Evolutionary conservation across 2,329 filamentous ascomycete species (phyloP).

Genomic region (Colletotrichum sp.): DNA sequence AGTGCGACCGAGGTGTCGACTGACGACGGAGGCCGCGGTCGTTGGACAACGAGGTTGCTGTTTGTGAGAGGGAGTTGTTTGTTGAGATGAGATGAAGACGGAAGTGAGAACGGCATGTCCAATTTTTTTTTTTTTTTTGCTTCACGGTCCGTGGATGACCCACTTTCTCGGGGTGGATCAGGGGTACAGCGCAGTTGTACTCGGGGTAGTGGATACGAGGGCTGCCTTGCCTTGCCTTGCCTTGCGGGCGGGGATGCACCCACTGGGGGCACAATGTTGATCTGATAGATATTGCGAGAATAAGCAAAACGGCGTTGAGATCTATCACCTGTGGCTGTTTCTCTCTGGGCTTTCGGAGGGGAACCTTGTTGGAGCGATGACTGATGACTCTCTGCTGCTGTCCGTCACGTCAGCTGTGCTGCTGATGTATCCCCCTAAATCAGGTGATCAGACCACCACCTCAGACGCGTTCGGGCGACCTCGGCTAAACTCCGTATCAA

Average conservation of each 20-base stretch:
- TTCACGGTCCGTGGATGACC: slow-evolving; percentile 3
- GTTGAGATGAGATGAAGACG: slow-evolving; percentile 2
- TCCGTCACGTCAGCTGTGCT: neutral
- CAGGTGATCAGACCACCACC: neutral
- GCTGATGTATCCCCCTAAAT: neutral
- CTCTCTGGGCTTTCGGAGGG: neutral
- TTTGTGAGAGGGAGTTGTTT: neutral
- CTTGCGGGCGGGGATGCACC: neutral
- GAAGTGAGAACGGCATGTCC: neutral
- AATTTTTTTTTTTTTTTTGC: slow-evolving; percentile 13
- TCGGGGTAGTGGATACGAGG: slow-evolving; percentile 18
- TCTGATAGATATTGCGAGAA: neutral
- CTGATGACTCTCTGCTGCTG: neutral
- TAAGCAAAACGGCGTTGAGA: neutral
- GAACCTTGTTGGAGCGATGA: neutral
- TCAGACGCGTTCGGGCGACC: neutral
- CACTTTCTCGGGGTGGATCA: slow-evolving; percentile 22
- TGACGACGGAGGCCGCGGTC: neutral
- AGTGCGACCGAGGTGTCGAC: neutral
- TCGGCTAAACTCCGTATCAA: slow-evolving; percentile 16
- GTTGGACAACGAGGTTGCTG: neutral
- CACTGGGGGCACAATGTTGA: neutral
- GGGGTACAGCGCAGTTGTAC: neutral
- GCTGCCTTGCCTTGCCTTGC: neutral
- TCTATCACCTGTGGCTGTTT: neutral